These are phyloP conservation scores for Cyphellophora attinorum DNA, from an alignment of 2,329 filamentous ascomycete genomes.

Conservation along the genomic window DNA sequence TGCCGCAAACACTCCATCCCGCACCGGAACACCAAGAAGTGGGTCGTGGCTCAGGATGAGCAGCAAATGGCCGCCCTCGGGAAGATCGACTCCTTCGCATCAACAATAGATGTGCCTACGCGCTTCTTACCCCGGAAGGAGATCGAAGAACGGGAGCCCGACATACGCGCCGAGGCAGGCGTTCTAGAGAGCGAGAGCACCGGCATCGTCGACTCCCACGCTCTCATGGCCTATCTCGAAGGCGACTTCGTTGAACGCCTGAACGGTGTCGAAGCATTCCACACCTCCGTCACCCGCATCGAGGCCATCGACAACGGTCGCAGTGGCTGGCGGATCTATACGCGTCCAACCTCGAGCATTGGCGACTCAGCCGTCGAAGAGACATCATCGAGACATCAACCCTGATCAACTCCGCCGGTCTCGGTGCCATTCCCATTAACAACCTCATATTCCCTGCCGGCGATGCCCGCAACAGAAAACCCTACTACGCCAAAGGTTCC, in stretches of 20 bases:
- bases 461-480: slow-evolving; percentile 43
- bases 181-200: slow-evolving; percentile 78
- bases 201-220: slow-evolving; percentile 83
- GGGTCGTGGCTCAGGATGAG: slow-evolving; percentile 81
- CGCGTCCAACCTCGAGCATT: slow-evolving; percentile 23
- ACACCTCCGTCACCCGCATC: slow-evolving; percentile 55
- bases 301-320: slow-evolving; percentile 42
- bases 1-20: slow-evolving; percentile 60
- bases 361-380: slow-evolving; percentile 21
- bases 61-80: slow-evolving; percentile 53
- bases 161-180: slow-evolving; percentile 60
- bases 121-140: slow-evolving; percentile 58
- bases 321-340: slow-evolving; percentile 61
- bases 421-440: slow-evolving; percentile 64
- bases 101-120: slow-evolving; percentile 53
- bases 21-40: slow-evolving; percentile 73
- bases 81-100: slow-evolving; percentile 45
- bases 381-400: slow-evolving; percentile 61
- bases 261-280: slow-evolving; percentile 65
- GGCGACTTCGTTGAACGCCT: slow-evolving; percentile 61
- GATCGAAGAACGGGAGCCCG: slow-evolving; percentile 58
- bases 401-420: slow-evolving; percentile 76
- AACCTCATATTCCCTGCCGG: slow-evolving; percentile 66
- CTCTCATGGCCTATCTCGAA: slow-evolving; percentile 70
- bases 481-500: slow-evolving; percentile 86